phyloP scores from a whole-genome alignment of 169 alveolate species.

The Babesia sp. region DNA sequence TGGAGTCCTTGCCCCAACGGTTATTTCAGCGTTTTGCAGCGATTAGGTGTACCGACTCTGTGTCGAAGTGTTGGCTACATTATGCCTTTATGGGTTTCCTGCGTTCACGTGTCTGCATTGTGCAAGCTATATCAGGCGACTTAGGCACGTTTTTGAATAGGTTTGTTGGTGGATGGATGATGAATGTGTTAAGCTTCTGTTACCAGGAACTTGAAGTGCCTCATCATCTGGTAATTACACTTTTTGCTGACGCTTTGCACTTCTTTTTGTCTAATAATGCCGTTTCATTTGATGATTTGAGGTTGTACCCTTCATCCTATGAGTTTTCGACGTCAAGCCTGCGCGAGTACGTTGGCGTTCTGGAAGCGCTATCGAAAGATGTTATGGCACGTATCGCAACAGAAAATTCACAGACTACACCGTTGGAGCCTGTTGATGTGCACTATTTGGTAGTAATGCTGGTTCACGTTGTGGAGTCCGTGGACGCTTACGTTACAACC shows the following conservation, averaged over 20 bases:
- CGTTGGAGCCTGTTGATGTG: constrained; percentile 12
- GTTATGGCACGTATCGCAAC: not conserved
- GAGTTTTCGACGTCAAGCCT: constrained; percentile 5
- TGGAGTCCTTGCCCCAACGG: not conserved
- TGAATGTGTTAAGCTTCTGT: constrained; percentile 15
- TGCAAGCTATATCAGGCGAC: constrained; percentile 2
- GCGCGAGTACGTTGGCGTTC: constrained; percentile 4
- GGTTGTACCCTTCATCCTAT: not conserved
- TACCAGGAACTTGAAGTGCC: not conserved
- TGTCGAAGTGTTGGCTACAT: constrained; percentile 12
- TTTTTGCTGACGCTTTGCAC: constrained; percentile 4
- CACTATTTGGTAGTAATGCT: constrained; percentile 15
- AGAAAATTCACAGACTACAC: not conserved
- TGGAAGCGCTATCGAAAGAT: constrained; percentile 23
- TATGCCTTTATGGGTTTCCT: constrained; percentile 5
- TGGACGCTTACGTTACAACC: not conserved
- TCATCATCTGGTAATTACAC: not conserved
- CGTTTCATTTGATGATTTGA: not conserved
- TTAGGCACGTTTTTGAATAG: not conserved
- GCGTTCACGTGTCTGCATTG: not conserved
- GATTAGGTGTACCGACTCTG: not conserved
- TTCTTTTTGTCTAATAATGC: not conserved
- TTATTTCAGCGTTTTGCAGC: not conserved
- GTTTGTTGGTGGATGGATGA: not conserved
- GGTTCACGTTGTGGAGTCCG: not conserved